Percentiles rank a stretch among this genome's conserved stretches.
These are phyloP conservation scores for Ciborinia camelliae DNA, from an alignment of 2,329 filamentous ascomycete genomes.

Conservation along the genomic window DNA sequence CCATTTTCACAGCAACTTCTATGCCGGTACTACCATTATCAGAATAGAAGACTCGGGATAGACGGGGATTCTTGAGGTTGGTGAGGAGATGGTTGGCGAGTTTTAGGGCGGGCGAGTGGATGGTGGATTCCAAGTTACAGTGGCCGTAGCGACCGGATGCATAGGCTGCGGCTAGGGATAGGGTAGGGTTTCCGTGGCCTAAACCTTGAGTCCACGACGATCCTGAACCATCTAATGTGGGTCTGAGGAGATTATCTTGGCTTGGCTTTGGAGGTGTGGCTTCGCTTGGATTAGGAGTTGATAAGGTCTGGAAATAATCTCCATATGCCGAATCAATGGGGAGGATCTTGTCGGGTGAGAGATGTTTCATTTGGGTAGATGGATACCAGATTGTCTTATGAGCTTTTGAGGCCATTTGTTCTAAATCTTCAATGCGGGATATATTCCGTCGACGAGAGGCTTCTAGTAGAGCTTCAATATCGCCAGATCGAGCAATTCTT, in stretches of 20 bases:
- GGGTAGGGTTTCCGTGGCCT: conserved; percentile 69
- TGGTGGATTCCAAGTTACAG: conserved; percentile 78
- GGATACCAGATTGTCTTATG: conserved; percentile 75
- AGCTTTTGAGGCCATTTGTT: conserved; percentile 59
- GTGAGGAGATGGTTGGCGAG: conserved; percentile 64
- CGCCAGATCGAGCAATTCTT: conserved; percentile 40
- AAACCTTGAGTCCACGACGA: conserved; percentile 92
- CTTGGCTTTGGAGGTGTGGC: neutral
- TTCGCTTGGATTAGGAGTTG: conserved; percentile 11
- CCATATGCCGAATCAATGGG: conserved; percentile 78
- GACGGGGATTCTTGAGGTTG: conserved; percentile 58
- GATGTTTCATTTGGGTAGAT: conserved; percentile 73
- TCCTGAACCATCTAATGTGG: conserved; percentile 78
- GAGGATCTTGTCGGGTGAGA: conserved; percentile 60
- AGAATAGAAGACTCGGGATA: conserved; percentile 73
- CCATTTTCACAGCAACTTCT: conserved; percentile 86
- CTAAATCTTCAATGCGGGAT: conserved; percentile 54
- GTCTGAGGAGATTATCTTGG: conserved; percentile 46
- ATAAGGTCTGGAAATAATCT: conserved; percentile 68
- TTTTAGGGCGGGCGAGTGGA: conserved; percentile 73
- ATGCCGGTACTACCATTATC: conserved; percentile 82
- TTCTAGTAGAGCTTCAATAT: conserved; percentile 47
- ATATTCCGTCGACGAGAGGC: conserved; percentile 53
- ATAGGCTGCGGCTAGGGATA: conserved; percentile 73
- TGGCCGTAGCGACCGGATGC: conserved; percentile 82